Evolutionary conservation across 2,329 filamentous ascomycete genomes (phyloP), one percentile per base, ranked within the genome.

Genomic region (Penicillium oxalicum): DNA sequence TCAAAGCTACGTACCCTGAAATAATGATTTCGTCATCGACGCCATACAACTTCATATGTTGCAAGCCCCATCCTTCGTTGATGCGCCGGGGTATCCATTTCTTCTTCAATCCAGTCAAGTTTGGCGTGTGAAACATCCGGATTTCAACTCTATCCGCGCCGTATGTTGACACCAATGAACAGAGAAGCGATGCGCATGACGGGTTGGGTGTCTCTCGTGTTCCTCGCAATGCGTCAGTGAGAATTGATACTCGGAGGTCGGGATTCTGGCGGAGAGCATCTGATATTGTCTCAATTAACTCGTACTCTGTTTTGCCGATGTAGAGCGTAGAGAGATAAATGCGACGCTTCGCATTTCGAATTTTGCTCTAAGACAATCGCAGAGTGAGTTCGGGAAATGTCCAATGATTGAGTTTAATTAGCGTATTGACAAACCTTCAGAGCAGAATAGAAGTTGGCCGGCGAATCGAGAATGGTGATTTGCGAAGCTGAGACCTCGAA

Each of bases 11-110:
- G 54, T 78, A 88, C 81, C 90, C 91, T 6, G 91, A 95, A 61
- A 98, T 81, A 56, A 98, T 91, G 49, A 98, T 86, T 68, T 95
- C 90, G 62, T 98, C 90, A 61, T 98, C 93, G 24, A 95, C 75
- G 0, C 93, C 93, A 60, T 98, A 98, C 0, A 98, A 76, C 77
- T 98, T 98, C 91, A 98, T 98, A 65, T 98, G 93, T 66, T 98
- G 93, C 52, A 98, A 72, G 1, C 93, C 93, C 93, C 93, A 98
- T 13, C 93, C 93, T 71, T 98, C 93, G 59, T 98, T 98, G 66
- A 98, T 91, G 18, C 93, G 80, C 64, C 82, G 88, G 0, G 93
- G 93, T 2, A 97, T 81, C 57, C 87, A 76, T 61, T 84, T 83
- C 71, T 97, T 97, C 44, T 85, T 81, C 49, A 94, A 60, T 0